Evolutionary conservation across 768 basidiomycete species (phyloP), one percentile per base, ranked within the genome.

Genomic region (Mycena vulgaris): DNA sequence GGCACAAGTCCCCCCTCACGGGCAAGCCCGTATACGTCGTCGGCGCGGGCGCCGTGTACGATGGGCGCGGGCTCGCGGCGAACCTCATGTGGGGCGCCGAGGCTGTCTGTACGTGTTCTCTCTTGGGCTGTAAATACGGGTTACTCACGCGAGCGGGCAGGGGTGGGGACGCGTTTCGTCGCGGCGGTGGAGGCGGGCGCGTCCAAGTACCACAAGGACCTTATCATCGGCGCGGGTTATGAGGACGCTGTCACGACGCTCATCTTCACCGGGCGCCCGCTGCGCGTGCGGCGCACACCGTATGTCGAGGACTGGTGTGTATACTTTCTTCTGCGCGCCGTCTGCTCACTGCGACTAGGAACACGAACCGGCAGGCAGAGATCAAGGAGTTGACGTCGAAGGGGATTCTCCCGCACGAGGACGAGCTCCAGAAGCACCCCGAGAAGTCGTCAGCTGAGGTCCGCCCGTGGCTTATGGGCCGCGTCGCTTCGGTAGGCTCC

Each of bases 41-140:
- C 69, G 96, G 95, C 30, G 96, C 97, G 4, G 96, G 96, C 42
- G 96, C 95, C 0, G 92, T 98, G n/a, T 95, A 90, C 81, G 95
- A 97, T 74, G 96, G 96, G 5, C 88, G 96, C 63, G 89, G 93
- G 63, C 86, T 97, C 17, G 96, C 95, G 7, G 94, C 96, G 21
- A 95, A 96, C 77, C 81, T 98, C 63, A 86, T 92, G 75, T 97
- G 93, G 90, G 96, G 96, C 69, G 96, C 96, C 40, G 88, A 95
- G 74, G 96, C 87, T 37, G 95, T 96, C 57, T 96, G 80, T 93
- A 84, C 88, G 56, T 59, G 58, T 21, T 6, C 33, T 42, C 27
- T 25, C 17, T 47, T 49, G 28, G 48, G 31, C 27, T 37, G 39
- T 37, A 23, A 39, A n/a, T 19, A 76, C 75, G 7, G 17, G 13